phyloP scores from a whole-genome alignment of 352 stramenopile genomes.

The Thalassiosira mediterranea region DNA sequence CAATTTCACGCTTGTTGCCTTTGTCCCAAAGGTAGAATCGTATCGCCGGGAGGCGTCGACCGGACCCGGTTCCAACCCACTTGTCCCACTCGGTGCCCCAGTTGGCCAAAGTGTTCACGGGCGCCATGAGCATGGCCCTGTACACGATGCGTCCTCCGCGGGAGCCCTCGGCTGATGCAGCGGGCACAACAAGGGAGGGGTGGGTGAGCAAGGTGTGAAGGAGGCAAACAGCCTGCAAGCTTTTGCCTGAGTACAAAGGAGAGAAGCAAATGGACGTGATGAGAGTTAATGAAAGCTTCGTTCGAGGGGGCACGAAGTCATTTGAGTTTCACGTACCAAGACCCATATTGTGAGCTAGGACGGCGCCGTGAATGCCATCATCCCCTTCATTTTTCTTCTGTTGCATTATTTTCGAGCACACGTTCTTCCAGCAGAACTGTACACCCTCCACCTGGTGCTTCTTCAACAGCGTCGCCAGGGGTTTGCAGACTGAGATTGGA shows the following conservation, averaged over 20 bases:
- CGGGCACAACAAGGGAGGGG: conserved; percentile 36
- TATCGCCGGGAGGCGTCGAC: conserved; percentile 43
- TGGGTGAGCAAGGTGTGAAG: conserved; percentile 73
- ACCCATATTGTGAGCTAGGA: conserved; percentile 81
- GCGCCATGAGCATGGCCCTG: conserved; percentile 56
- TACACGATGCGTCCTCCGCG: conserved; percentile 30
- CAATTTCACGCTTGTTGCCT: conserved; percentile 24
- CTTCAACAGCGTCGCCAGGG: conserved; percentile 66
- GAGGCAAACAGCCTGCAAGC: conserved; percentile 62
- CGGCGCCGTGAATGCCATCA: conserved; percentile 57
- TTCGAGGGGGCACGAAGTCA: too few species aligned
- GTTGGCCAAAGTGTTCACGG: conserved; percentile 55
- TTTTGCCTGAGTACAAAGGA: conserved; percentile 53
- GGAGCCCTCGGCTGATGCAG: background rate
- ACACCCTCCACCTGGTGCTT: conserved; percentile 74
- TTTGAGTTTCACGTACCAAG: too few species aligned
- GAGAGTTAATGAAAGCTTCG: background rate
- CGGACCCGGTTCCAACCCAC: conserved; percentile 56
- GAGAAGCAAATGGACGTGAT: conserved; percentile 1
- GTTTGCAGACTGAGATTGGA: conserved; percentile 50
- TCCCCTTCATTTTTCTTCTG: conserved; percentile 9
- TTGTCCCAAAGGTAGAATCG: conserved; percentile 43
- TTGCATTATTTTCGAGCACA: conserved; percentile 63
- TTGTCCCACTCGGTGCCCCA: conserved; percentile 78
- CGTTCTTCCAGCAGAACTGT: conserved; percentile 75